These are phyloP conservation scores for Ogataea methylovora DNA, from an alignment of 805 yeast genomes.

Conservation along the genomic window DNA sequence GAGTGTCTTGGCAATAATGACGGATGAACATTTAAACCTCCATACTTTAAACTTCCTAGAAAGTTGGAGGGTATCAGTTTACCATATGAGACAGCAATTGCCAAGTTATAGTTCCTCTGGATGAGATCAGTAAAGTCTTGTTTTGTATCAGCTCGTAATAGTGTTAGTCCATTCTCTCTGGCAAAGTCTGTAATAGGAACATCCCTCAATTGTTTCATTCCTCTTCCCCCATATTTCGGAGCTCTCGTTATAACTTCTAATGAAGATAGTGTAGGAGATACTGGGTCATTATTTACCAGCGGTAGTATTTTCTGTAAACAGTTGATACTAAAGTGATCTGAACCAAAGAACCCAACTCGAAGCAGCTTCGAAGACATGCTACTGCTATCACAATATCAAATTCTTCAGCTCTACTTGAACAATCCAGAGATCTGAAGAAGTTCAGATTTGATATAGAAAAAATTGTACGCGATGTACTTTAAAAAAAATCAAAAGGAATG, in stretches of 20 bases:
- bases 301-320: conserved; percentile 37
- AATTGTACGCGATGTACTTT: no score
- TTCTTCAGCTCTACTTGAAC: no score
- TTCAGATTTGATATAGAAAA: no score
- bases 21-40: conserved; percentile 91
- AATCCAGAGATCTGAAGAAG: no score
- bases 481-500: no score
- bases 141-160: conserved; percentile 45
- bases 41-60: conserved; percentile 38
- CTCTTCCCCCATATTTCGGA: conserved; percentile 60
- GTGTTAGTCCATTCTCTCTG: conserved; percentile 20
- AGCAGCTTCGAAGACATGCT: background rate
- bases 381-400: no score
- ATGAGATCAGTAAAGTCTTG: conserved; percentile 26
- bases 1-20: conserved; percentile 74
- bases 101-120: conserved; percentile 40
- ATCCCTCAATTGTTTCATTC: conserved; percentile 35
- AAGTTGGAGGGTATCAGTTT: conserved; percentile 62
- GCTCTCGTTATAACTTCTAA: conserved; percentile 59
- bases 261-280: conserved; percentile 2
- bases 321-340: conserved; percentile 60
- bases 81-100: conserved; percentile 93
- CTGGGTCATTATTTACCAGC: conserved; percentile 4
- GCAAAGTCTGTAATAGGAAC: conserved; percentile 47
- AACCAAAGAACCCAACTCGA: conserved; percentile 67